Base-by-base conservation (phyloP, 2,329 filamentous ascomycete genomes). In the Colletotrichum eleusines region DNA sequence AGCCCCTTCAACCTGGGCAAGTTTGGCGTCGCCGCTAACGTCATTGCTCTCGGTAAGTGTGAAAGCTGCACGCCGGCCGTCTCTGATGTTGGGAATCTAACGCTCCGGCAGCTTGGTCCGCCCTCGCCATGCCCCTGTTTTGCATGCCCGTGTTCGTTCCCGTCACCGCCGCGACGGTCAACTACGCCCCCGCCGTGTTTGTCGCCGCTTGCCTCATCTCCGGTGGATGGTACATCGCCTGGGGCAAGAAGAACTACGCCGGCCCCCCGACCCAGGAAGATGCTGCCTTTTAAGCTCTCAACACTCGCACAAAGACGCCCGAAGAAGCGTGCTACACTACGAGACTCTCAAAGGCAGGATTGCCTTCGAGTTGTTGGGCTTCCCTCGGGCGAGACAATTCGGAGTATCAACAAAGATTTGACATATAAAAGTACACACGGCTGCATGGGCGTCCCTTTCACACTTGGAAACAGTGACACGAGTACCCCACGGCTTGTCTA, bases 131-230 rank as follows among this genome's bases (percentile, higher is more conserved):
- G 63, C 91, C 91, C 1, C 86, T 94, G 20, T 94, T 94, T 84
- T 94, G 89, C 80, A 92, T 92, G 89, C 91, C 91, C 0, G 86
- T 89, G 0, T 80, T 80, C 53, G 81, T 92, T n/a, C 89, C 89
- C 7, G 89, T 92, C 48, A 86, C 85, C 0, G 80, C 85, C 7
- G 77, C 81, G 23, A 85, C 83, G 48, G 91, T 93, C 84, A 94
- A 94, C 84, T 94, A 93, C 79, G 91, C 91, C 1, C 89, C 89
- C 18, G 91, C 90, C 42, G 91, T 94, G n/a, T 93, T 94, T 74
- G 87, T 91, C 33, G 90, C 84, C 6, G 91, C 92, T 72, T 86
- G 88, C 65, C 59, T 83, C 48, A 85, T 93, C 68, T 88, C 91
- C 1, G 85, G 84, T 12, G 79, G 81, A 9, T 94, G 91, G 91